These are phyloP conservation scores for Epicoccum sorghinum DNA, from an alignment of 2,329 filamentous ascomycete genomes.

Conservation along the genomic window DNA sequence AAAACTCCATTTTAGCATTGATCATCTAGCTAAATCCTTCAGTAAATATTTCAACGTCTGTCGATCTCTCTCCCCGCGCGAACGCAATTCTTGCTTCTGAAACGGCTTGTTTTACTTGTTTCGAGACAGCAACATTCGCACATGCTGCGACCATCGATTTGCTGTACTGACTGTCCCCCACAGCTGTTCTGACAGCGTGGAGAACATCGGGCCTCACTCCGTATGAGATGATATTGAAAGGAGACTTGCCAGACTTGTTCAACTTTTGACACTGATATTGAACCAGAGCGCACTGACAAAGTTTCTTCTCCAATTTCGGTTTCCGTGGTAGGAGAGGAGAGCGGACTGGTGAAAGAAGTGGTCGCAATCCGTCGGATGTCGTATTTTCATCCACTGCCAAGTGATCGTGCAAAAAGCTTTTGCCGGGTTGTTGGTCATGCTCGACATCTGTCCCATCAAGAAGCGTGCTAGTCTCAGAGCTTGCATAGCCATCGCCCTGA, in stretches of 20 bases:
- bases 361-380: slow-evolving; percentile 1
- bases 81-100: slow-evolving; percentile 29
- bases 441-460: slow-evolving; percentile 19
- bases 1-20: no score
- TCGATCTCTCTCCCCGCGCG: slow-evolving; percentile 22
- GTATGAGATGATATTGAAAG: slow-evolving; percentile 11
- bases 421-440: background rate
- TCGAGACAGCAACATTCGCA: slow-evolving; percentile 20
- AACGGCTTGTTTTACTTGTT: slow-evolving; percentile 18
- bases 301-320: background rate
- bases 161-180: slow-evolving; percentile 1
- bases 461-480: slow-evolving; percentile 28
- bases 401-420: slow-evolving; percentile 10
- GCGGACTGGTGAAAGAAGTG: slow-evolving; percentile 2
- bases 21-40: slow-evolving; percentile 20
- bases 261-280: slow-evolving; percentile 23
- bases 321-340: background rate
- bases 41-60: slow-evolving; percentile 23
- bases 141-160: slow-evolving; percentile 34
- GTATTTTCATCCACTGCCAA: slow-evolving; percentile 9
- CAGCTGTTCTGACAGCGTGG: slow-evolving; percentile 4
- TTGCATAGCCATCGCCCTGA: slow-evolving; percentile 16
- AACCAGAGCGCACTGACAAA: slow-evolving; percentile 25
- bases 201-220: slow-evolving; percentile 25
- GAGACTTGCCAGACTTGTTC: slow-evolving; percentile 1